Evolutionary conservation across 2,329 filamentous ascomycete genomes (phyloP).

Genomic region (Colletotrichum chrysophilum): DNA sequence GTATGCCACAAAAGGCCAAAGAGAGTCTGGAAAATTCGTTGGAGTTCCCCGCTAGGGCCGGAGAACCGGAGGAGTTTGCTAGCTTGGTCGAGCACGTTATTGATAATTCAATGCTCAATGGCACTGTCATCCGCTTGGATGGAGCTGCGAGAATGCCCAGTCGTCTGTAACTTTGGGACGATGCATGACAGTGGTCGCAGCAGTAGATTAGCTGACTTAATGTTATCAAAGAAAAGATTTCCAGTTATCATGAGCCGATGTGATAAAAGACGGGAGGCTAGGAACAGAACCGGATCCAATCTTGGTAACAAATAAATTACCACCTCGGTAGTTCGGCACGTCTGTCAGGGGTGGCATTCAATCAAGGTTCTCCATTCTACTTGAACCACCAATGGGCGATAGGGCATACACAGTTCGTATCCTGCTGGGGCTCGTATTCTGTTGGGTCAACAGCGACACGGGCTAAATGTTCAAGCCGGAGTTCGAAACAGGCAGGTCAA

Average conservation of each 20-base stretch:
- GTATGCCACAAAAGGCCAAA: not conserved
- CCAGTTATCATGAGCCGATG: too few relatives aligned
- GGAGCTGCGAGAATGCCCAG: not conserved
- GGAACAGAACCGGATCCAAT: not conserved
- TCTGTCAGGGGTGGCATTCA: not conserved
- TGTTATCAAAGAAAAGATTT: too few relatives aligned
- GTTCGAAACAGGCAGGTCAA: not conserved
- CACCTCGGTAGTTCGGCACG: not conserved
- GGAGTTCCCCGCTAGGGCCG: not conserved
- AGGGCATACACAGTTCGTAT: not conserved
- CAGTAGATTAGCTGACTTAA: not conserved
- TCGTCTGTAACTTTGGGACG: not conserved
- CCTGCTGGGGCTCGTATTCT: not conserved
- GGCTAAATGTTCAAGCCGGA: not conserved
- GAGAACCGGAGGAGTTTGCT: not conserved
- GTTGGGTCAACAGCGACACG: not conserved
- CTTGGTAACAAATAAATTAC: not conserved
- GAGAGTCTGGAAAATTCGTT: not conserved
- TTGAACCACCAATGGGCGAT: not conserved
- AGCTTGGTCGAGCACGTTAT: not conserved
- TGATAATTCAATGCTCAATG: not conserved
- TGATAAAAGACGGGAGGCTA: not conserved
- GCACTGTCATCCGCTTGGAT: not conserved
- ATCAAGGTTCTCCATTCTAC: not conserved
- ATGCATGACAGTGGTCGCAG: not conserved